Evolutionary conservation across 2,329 filamentous ascomycete genomes (phyloP).

Genomic region (Colletotrichum euphorbiae): DNA sequence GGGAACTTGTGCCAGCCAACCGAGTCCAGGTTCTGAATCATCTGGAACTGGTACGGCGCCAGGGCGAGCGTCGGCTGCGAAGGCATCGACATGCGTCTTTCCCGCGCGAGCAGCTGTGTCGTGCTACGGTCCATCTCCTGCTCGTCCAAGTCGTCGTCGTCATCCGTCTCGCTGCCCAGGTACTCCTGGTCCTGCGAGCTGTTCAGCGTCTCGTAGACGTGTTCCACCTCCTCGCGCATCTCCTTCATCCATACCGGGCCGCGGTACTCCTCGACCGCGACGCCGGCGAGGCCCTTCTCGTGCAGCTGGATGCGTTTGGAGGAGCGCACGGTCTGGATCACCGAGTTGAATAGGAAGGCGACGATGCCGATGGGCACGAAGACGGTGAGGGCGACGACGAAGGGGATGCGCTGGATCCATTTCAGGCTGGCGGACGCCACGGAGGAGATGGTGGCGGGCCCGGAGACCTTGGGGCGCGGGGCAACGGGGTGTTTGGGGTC

Average conservation of each 20-base stretch:
- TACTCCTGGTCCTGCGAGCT: slow-evolving; percentile 78
- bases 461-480: slow-evolving; percentile 52
- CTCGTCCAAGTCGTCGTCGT: slow-evolving; percentile 55
- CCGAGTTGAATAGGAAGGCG: slow-evolving; percentile 80
- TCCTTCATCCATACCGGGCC: slow-evolving; percentile 78
- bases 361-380: slow-evolving; percentile 79
- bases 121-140: slow-evolving; percentile 51
- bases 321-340: slow-evolving; percentile 81
- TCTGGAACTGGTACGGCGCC: slow-evolving; percentile 82
- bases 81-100: slow-evolving; percentile 55
- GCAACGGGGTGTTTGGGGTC: slow-evolving; percentile 73
- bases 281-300: slow-evolving; percentile 75
- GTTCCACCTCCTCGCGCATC: slow-evolving; percentile 80
- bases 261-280: slow-evolving; percentile 77
- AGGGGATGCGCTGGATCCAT: slow-evolving; percentile 67
- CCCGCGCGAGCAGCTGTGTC: slow-evolving; percentile 54
- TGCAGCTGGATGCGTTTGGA: slow-evolving; percentile 80
- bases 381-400: slow-evolving; percentile 73
- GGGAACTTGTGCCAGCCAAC: slow-evolving; percentile 73
- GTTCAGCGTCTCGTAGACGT: slow-evolving; percentile 80
- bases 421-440: slow-evolving; percentile 47
- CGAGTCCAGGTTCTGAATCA: slow-evolving; percentile 82
- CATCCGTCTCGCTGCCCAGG: slow-evolving; percentile 66
- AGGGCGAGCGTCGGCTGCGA: slow-evolving; percentile 80
- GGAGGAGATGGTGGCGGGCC: slow-evolving; percentile 47